phyloP scores from a whole-genome alignment of 371 early-diverging fungal genomes.

The Mucor plumbeus region DNA sequence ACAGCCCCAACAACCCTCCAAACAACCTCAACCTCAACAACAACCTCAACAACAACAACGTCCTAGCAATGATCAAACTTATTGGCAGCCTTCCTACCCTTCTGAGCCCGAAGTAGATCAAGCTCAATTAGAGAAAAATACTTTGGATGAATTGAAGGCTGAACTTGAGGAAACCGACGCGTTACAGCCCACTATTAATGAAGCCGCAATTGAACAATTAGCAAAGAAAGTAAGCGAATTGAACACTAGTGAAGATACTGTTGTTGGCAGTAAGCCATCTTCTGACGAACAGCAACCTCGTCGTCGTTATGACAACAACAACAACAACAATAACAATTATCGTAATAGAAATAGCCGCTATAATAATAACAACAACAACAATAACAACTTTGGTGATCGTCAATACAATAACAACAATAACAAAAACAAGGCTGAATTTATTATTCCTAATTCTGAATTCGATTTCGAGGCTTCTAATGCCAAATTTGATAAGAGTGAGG shows the following conservation, averaged over 20 bases:
- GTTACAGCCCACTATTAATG: conserved; percentile 43
- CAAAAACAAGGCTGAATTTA: conserved; percentile 51
- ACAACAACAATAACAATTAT: conserved; percentile 36
- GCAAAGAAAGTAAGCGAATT: conserved; percentile 66
- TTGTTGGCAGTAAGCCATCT: conserved; percentile 9
- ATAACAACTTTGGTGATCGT: conserved; percentile 30
- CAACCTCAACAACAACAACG: conserved; percentile 33
- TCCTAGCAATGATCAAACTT: conserved; percentile 23
- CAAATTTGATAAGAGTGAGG: conserved; percentile 87
- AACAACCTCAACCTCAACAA: conserved; percentile 16
- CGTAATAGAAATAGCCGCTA: conserved; percentile 22
- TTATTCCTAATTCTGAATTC: conserved; percentile 88
- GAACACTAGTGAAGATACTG: conserved; percentile 32
- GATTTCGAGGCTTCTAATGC: conserved; percentile 95
- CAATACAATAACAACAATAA: conserved; percentile 19
- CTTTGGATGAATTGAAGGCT: conserved; percentile 32
- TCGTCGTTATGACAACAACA: conserved; percentile 29
- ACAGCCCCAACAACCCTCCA: conserved; percentile 27
- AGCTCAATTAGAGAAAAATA: conserved; percentile 25
- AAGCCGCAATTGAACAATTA: conserved; percentile 58
- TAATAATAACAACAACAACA: conserved; percentile 38
- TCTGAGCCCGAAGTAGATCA: conserved; percentile 16
- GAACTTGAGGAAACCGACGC: conserved; percentile 29
- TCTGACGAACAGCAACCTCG: conserved; percentile 16
- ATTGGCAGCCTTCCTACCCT: conserved; percentile 26